Evolutionary conservation across 75 land plant genomes (phyloP).

Genomic region (Cupressus sempervirens): DNA sequence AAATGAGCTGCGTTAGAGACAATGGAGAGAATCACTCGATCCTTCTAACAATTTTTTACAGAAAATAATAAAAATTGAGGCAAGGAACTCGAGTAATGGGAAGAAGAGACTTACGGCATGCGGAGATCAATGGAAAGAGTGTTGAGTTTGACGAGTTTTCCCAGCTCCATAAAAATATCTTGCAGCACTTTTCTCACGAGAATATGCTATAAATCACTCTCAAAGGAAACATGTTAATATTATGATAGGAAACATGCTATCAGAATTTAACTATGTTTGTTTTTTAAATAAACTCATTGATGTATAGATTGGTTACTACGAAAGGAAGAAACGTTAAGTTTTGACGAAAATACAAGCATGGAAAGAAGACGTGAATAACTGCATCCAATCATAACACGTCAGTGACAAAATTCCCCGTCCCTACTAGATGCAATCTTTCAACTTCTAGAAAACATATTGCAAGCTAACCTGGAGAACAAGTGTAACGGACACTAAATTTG

Average conservation of each 20-base stretch:
- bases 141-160: conserved; percentile 25
- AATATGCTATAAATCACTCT: conserved; percentile 16
- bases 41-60: neutral
- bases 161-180: conserved; percentile 28
- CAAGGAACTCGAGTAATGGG: neutral
- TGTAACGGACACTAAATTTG: conserved; percentile 27
- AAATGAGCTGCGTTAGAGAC: conserved; percentile 16
- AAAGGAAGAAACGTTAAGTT: neutral
- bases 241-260: no score
- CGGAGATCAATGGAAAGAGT: conserved; percentile 37
- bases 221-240: neutral
- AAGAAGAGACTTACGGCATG: conserved; percentile 26
- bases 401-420: neutral
- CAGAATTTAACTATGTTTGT: no score
- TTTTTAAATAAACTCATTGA: no score
- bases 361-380: neutral
- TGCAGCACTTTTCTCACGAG: conserved; percentile 19
- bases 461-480: conserved; percentile 30
- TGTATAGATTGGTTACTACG: neutral
- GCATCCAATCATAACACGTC: neutral
- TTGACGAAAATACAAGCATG: neutral
- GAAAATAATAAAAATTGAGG: neutral
- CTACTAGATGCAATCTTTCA: neutral
- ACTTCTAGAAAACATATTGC: neutral
- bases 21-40: neutral